Evolutionary conservation across 73 alveolate species (phyloP), one percentile per base, ranked within the genome.

Genomic region (Paramecium sexaurelia): DNA sequence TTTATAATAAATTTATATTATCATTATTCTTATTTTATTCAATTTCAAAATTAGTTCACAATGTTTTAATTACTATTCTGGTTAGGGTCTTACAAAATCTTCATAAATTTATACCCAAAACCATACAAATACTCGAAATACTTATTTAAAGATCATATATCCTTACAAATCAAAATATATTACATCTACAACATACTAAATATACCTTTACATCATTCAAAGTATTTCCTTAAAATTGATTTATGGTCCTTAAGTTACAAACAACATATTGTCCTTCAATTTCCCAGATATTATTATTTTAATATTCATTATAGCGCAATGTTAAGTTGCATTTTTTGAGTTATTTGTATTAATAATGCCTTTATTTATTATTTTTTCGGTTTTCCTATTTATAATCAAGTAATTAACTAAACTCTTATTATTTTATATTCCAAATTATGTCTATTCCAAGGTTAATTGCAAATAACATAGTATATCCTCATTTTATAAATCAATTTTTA

Each of bases 331-430:
- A 93, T 95, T 95, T 87, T 95, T 94, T 11, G 98, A 89, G 68
- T 92, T 73, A 92, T 95, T 97, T 39, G 99, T 96, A 35, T 89
- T 78, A 84, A 96, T 97, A 47, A 94, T 98, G 39, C 98, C 96
- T 43, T 92, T 91, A 35, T 95, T 96, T 51, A 97, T 56, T 43
- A 95, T 78, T 85, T 85, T 29, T 26, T 90, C 85, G n/a, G 97
- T 78, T 19, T 92, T 92, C 55, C 88, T 87, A 88, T 94, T 95
- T 22, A 94, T 94, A 61, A 97, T 95, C 47, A 97, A 95, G 75
- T 99, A 97, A n/a, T 97, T 98, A 0, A 97, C 99, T 17, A 99
- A 99, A 41, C 96, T 96, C 93, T 97, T 99, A 7, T 98, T 97
- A 22, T 68, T 56, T 37, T 85, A 92, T 15, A 94, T 92, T 17